A percentile compares a stretch with the other conserved stretches of the same genome.
Evolutionary conservation across 2,329 filamentous ascomycete species (phyloP).

Genomic region (Pseudohalonectria lignicola): DNA sequence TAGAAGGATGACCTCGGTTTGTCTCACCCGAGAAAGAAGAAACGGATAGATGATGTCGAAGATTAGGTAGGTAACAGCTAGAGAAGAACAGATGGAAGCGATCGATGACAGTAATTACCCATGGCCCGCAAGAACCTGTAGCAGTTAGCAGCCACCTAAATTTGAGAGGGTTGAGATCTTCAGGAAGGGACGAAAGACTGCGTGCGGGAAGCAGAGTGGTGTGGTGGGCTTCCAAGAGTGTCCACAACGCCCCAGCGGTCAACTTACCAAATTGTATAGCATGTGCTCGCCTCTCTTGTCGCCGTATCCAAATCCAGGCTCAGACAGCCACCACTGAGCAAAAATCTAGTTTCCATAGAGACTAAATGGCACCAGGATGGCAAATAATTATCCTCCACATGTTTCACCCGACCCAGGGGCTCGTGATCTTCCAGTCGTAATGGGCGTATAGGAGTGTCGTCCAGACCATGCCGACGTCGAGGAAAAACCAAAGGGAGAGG

Average conservation of each 20-base stretch:
- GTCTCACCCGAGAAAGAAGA: constrained; percentile 2
- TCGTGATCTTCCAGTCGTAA: constrained; percentile 22
- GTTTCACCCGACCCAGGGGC: constrained; percentile 28
- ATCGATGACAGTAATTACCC: constrained; percentile 33
- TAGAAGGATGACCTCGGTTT: constrained; percentile 2
- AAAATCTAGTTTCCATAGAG: constrained; percentile 28
- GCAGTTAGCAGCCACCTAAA: no score
- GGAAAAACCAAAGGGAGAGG: constrained; percentile 35
- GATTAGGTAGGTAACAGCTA: constrained; percentile 22
- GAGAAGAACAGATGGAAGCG: constrained; percentile 30
- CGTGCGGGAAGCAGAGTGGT: neutral
- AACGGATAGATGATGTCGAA: constrained; percentile 34
- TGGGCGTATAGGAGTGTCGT: constrained; percentile 29
- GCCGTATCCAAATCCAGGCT: constrained; percentile 22
- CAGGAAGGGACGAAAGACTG: neutral
- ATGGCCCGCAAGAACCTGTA: constrained; percentile 29
- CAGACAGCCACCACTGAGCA: constrained; percentile 34
- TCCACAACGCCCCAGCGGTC: neutral
- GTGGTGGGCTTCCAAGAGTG: neutral
- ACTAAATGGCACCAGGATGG: constrained; percentile 22
- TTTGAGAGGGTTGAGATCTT: neutral
- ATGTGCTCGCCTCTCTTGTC: constrained; percentile 35
- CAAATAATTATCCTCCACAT: constrained; percentile 15
- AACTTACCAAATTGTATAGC: constrained; percentile 36
- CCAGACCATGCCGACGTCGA: constrained; percentile 37